Evolutionary conservation across 208 protist genomes (phyloP).

Genomic region (Eutreptiella sp.): DNA sequence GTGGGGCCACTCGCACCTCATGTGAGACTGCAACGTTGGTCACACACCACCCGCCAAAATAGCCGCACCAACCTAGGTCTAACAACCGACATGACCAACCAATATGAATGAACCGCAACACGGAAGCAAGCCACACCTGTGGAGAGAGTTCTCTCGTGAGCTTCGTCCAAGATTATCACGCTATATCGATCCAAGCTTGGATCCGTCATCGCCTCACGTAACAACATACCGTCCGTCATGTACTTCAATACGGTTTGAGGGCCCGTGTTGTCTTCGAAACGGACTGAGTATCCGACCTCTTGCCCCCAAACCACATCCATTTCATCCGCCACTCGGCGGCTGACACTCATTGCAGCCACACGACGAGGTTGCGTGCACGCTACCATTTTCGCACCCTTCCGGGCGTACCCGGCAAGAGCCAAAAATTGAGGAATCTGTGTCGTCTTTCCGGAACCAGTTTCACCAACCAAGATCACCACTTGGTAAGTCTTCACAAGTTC

Average conservation of each 20-base stretch:
- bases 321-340: slow-evolving; percentile 93
- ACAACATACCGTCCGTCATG: slow-evolving; percentile 98
- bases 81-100: too few species aligned
- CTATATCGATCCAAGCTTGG: slow-evolving; percentile 83
- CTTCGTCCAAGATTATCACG: slow-evolving; percentile 99
- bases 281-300: slow-evolving; percentile 91
- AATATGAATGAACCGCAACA: too few species aligned
- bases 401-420: not conserved
- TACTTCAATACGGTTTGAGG: slow-evolving; percentile 84
- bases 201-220: slow-evolving; percentile 91
- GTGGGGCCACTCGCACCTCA: too few species aligned
- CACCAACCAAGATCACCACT: slow-evolving; percentile 66
- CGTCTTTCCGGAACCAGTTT: slow-evolving; percentile 90
- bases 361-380: slow-evolving; percentile 97
- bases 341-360: slow-evolving; percentile 98
- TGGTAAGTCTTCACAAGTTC: slow-evolving; percentile 48
- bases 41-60: too few species aligned
- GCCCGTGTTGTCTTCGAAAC: slow-evolving; percentile 92
- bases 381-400: slow-evolving; percentile 55
- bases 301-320: slow-evolving; percentile 70
- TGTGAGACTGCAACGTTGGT: too few species aligned
- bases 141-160: slow-evolving; percentile 78
- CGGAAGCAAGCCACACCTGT: too few species aligned
- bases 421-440: slow-evolving; percentile 62
- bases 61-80: too few species aligned